Conservation (phyloP, 208 protist species). For the Trypanosomatidae sp. region DNA sequence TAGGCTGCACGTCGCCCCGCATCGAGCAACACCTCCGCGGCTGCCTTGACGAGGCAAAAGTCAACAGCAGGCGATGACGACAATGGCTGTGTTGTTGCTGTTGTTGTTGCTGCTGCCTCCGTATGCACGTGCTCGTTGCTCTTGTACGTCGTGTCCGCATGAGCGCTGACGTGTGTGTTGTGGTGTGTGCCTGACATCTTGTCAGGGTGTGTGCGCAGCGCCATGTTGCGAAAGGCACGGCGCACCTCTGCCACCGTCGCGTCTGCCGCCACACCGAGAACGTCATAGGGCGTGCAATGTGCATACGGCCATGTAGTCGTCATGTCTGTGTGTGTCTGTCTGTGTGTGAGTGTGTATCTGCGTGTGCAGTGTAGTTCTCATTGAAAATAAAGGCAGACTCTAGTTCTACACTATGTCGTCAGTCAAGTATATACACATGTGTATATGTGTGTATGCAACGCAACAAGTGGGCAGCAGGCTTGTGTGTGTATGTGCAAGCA, state of each 20-base stretch:
- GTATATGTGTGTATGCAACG: too few relatives aligned
- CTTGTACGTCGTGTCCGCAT: too few relatives aligned
- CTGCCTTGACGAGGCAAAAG: slow-evolving; percentile 57
- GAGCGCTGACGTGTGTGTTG: too few relatives aligned
- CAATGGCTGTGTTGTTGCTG: too few relatives aligned
- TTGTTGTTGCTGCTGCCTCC: too few relatives aligned
- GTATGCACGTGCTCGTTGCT: too few relatives aligned
- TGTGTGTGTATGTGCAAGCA: too few relatives aligned
- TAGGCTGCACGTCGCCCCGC: slow-evolving; percentile 28
- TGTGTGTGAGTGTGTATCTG: background rate
- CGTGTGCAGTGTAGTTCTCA: too few relatives aligned
- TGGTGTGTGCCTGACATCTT: slow-evolving; percentile 7
- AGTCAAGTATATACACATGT: too few relatives aligned
- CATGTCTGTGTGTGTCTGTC: background rate
- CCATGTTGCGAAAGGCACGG: slow-evolving; percentile 41
- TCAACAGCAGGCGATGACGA: background rate
- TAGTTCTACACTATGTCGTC: too few relatives aligned
- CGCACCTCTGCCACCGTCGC: slow-evolving; percentile 42
- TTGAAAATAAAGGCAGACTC: too few relatives aligned
- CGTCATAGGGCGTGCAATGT: slow-evolving; percentile 37
- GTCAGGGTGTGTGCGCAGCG: slow-evolving; percentile 59
- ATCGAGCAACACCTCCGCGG: slow-evolving; percentile 52
- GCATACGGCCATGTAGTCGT: background rate
- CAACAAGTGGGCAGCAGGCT: too few relatives aligned
- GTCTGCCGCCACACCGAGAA: slow-evolving; percentile 21